Evolutionary conservation across 768 basidiomycete species (phyloP), one percentile per base, ranked within the genome.

Genomic region (Termitomyces titanicus): DNA sequence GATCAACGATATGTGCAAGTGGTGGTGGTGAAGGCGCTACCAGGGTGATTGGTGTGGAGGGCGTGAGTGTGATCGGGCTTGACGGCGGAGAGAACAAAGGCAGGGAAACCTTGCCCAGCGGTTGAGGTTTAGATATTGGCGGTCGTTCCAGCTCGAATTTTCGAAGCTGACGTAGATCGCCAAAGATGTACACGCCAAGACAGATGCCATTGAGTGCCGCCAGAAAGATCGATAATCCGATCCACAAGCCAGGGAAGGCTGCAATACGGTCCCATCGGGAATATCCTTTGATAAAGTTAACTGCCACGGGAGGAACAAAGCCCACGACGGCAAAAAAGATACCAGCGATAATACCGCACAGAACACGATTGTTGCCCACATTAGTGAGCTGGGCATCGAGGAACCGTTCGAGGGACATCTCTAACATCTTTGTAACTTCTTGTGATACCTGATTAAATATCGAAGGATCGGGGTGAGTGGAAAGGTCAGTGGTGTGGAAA

Each of bases 101-200:
- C 45, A 68, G 48, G 29, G 66, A 59, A 25, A 61, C 63, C 18
- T 61, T 63, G 18, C 69, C 66, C 35, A 78, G 57, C 0, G 73
- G 73, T 50, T 71, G 66, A 24, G 79, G 76, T 50, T 75, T 76
- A 0, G 85, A 84, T 59, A 87, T 85, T 13, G 80, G 70, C 10
- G 88, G 89, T 20, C 88, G 77, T 3, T 81, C 68, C n/a, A 92
- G 82, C 66, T 91, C 89, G 63, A 90, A 90, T 59, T 82, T 85
- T 61, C 86, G 83, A 18, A 92, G 76, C 63, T 92, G 89, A 8
- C 89, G 76, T 18, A 91, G 74, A 68, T 92, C 89, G 8, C 89
- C 89, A 62, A 91, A 89, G 29, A 91, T 64, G 64, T 90, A 92
- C 5, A 92, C 81, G 64, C 88, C 88, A 53, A 91, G 65, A 65